Base-by-base conservation (phyloP, 331 rosid genomes). In the Arachis monticola region DNA sequence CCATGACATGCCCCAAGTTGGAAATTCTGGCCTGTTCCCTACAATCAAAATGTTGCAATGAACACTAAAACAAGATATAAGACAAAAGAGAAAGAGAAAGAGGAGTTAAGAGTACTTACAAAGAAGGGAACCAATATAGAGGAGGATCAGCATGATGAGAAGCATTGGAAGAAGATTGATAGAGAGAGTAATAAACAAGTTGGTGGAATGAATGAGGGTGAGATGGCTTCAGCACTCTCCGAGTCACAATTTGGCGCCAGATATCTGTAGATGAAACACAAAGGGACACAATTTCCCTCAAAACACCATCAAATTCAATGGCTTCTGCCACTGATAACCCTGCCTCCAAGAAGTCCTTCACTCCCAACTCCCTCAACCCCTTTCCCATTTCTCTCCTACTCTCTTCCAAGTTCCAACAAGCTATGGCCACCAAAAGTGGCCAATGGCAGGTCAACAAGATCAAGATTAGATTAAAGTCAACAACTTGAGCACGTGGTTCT, bases 1-100 rank as follows among this genome's bases (percentile, higher is more conserved):
- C 97, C 92, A 94, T 88, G 60, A 94, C 5, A 60, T 90, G 86
- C 55, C 96, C 97, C 64, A 92, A 79, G 80, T 92, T 94, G 47
- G 93, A 80, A 31, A 59, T 70, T 44, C 14, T 88, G n/a, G 93
- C 79, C 3, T 85, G 85, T 51, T 83, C 35, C 48, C 98, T 93
- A 47, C 9, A 14, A 51, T 45, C 1, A 52, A 63, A 53, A 71
- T 11, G 44, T 8, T 2, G 2, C 60, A 60, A 8, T 10, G 38
- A 53, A 76, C 30, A 22, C 46, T 30, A 52, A 10, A 4, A 51
- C 56, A 51, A 10, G 10, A 9, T 38, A 0, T 38, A 51, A 51
- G 56, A 8, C 56, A 51, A 51, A 38, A 3, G 7, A 10, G 9
- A 32, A 0, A 35, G 22, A 66, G 58, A 4, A 6, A 4, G 12